Evolutionary conservation across 768 basidiomycete genomes (phyloP), one percentile per base, ranked within the genome.

Genomic region (Trametes gibbosa): DNA sequence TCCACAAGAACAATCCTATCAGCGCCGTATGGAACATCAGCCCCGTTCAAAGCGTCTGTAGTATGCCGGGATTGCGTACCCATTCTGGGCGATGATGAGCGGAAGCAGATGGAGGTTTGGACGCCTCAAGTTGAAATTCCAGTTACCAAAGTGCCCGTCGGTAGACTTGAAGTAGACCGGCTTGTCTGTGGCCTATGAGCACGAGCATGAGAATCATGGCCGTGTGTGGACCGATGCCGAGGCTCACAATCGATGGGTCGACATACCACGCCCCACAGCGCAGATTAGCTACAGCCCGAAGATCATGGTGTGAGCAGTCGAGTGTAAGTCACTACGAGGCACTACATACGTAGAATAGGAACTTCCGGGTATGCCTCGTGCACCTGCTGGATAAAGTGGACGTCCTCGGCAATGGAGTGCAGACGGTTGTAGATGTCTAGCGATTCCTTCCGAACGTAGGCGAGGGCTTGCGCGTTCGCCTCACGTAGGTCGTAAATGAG

Each of bases 251-350:
- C 7, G 65, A 58, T 19, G 93, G 90, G 65, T 93, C 80, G 6
- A 87, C 84, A 70, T 97, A 98, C 95, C 95, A 98, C 7, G 88
- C 88, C 3, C 96, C 96, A 66, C 95, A 97, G 23, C 96, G 84
- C 67, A 95, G 81, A 70, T 98, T 98, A 3, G 96, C 93, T 90
- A 68, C 35, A 56, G 25, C 7, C 53, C 21, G 13, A 7, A 29
- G n/a, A n/a, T n/a, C n/a, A n/a, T n/a, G n/a, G n/a, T 24, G 16
- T 35, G 25, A 37, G 3, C 37, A 42, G 24, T 10, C n/a, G n/a
- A 7, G 9, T 37, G 42, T n/a, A 1, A 24, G 1, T 12, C 2
- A 17, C 3, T 21, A 10, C 80, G 72, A 39, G 42, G 78, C 12
- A 32, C 1, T 17, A 10, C 76, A 25, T 55, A 81, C 89, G 84